Evolutionary conservation across 495 filamentous ascomycete genomes (phyloP).

Genomic region (Tuber umbilicatum): DNA sequence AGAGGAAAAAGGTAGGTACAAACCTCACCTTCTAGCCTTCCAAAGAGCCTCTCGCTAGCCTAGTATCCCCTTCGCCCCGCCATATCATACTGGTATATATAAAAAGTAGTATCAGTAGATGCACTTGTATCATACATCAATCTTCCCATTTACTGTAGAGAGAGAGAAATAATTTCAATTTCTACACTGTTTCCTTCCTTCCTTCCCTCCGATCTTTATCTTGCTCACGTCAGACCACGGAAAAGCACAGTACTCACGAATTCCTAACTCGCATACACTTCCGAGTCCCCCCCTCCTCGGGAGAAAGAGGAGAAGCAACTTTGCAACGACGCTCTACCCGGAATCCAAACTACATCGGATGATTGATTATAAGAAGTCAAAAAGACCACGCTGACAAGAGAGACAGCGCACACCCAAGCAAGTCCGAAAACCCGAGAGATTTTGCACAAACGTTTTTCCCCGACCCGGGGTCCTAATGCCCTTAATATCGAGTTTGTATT

Average conservation of each 20-base stretch:
- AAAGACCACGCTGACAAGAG: not conserved
- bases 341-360: not conserved
- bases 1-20: not conserved
- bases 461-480: not conserved
- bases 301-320: not conserved
- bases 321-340: not conserved
- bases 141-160: not conserved
- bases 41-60: not conserved
- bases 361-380: not conserved
- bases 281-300: not conserved
- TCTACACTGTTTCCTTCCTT: not conserved
- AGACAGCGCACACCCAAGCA: too few relatives aligned
- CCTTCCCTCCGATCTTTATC: not conserved
- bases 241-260: not conserved
- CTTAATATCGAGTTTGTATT: not conserved
- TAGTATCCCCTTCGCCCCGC: not conserved
- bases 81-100: not conserved
- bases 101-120: not conserved
- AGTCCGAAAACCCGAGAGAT: too few relatives aligned
- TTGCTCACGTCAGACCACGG: not conserved
- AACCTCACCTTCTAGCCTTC: not conserved
- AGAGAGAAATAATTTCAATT: not conserved
- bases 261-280: not conserved
- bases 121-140: not conserved
- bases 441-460: too few relatives aligned